phyloP scores from a whole-genome alignment of 805 yeast genomes.

The Teunomyces gatunensis region DNA sequence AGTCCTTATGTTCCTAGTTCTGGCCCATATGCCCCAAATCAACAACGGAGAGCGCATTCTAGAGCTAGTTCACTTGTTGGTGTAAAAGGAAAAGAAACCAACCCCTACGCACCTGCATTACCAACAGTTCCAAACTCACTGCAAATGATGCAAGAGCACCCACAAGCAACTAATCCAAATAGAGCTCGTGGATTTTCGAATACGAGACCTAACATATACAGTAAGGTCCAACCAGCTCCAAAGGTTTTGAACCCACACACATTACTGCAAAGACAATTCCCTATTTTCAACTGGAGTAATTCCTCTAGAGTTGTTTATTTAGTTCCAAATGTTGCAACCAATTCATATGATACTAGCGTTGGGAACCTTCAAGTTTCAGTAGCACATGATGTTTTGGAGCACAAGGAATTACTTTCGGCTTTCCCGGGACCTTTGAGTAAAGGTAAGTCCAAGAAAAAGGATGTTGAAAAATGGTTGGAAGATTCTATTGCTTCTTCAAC shows the following conservation, averaged over 20 bases:
- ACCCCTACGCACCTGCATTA: slow-evolving; percentile 41
- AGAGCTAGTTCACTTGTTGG: slow-evolving; percentile 41
- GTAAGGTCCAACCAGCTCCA: slow-evolving; percentile 18
- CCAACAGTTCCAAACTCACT: slow-evolving; percentile 7
- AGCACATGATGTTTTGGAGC: slow-evolving; percentile 17
- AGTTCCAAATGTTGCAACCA: slow-evolving; percentile 20
- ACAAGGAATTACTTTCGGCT: slow-evolving; percentile 25
- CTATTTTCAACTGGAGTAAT: slow-evolving; percentile 64
- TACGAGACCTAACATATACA: slow-evolving; percentile 15
- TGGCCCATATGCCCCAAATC: slow-evolving; percentile 44
- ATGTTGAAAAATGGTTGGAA: slow-evolving; percentile 60
- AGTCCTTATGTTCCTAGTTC: slow-evolving; percentile 44
- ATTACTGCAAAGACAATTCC: slow-evolving; percentile 62
- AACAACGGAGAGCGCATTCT: slow-evolving; percentile 34
- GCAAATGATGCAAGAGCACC: neutral
- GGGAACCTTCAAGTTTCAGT: slow-evolving; percentile 33
- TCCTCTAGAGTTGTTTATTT: slow-evolving; percentile 28
- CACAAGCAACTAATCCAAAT: slow-evolving; percentile 1
- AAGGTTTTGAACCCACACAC: slow-evolving; percentile 51
- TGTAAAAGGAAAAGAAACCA: slow-evolving; percentile 34
- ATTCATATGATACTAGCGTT: slow-evolving; percentile 1
- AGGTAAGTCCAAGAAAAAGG: slow-evolving; percentile 59
- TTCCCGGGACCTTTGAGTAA: slow-evolving; percentile 71
- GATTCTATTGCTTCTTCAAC: slow-evolving; percentile 13
- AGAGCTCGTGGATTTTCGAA: slow-evolving; percentile 26